Evolutionary conservation across 2,329 filamentous ascomycete species (phyloP), one percentile per base, ranked within the genome.

Genomic region (Albophoma yamanashiensis): DNA sequence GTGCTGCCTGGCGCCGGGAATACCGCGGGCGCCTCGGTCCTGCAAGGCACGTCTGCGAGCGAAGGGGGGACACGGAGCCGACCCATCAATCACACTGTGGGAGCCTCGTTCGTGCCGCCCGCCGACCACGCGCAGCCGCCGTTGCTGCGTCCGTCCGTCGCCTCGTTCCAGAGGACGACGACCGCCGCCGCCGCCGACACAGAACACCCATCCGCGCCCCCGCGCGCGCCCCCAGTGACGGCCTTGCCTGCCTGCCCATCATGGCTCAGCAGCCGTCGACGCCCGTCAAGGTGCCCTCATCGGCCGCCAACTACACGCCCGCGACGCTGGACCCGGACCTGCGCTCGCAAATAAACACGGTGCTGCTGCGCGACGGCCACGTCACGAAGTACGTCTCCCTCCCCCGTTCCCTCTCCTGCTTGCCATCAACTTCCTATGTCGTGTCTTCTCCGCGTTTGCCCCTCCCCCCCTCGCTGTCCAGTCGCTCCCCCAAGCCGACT

Each of bases 241-340:
- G 27, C 31, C 31, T 8, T 34, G 4, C 31, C 8, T 34, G 7
- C 4, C 6, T 7, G 34, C 7, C 47, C 64, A 69, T 52, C 60
- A 80, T 80, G 77, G 77, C 78, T 62, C 77, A 77, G 67, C 58
- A 68, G 58, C 75, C 80, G 42, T 76, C 82, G 38, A 82, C 82
- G 27, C 82, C 83, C 5, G 82, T 85, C 66, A 85, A 85, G 69
- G 82, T 87, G 56, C 82, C 85, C 17, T 73, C 80, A 8, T 79
- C 81, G 39, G 82, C 82, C n/a, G 77, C 83, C 3, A 81, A 77
- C 65, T 84, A 87, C 71, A 82, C 83, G 20, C 75, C 81, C 57
- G 82, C 82, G 7, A 87, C 82, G 11, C 78, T 84, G 60, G 85
- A 88, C 65, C 77, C 81, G 8, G 84, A 87, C 61, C 72, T 87